Evolutionary conservation across 257 asterid species (phyloP), one percentile per base, ranked within the genome.

Genomic region (Petunia axillaris): DNA sequence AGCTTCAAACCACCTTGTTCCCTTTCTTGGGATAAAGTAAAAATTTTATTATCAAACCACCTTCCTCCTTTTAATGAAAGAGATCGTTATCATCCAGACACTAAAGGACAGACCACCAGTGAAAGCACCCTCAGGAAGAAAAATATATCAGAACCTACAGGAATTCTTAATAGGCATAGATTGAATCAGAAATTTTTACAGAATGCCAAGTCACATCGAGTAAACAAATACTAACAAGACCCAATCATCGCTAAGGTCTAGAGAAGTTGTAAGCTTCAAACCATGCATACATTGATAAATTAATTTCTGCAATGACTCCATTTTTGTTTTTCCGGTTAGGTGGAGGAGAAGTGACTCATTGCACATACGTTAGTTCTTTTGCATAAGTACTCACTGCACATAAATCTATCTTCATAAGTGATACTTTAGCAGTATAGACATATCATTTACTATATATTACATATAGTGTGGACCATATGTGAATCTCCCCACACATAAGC

Each of bases 391-490:
- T 59, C 39, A 16, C 25, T 59, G 65, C 65, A 59, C 39, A 16
- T 16, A 59, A 4, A 59, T 25, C 16, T 64, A 38, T 36, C 16
- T 13, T 41, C 38, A 38, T 38, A 64, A 39, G 39, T 38, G 73
- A 4, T n/a, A 39, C 73, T 64, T 64, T 35, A 64, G 50, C 8
- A n/a, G 39, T 39, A 39, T 38, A 64, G 50, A 39, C 50, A 64
- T 13, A 64, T 64, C 48, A 13, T 25, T 4, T 7, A 64, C 16
- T 5, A 64, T 39, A 13, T 2, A 40, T 39, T 39, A 64, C 50
- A 64, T 13, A 64, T 64, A 14, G 13, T 39, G 73, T 64, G 73
- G 35, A 64, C 50, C 73, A 64, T 40, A 64, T 60, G 8, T 64
- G 50, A 64, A 48, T 10, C 50, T 64, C 50, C 73, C 50, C 48